A percentile compares a stretch with the other conserved stretches of the same genome.
Conservation (phyloP, 495 filamentous ascomycete species). For the Penicillium riverlandense region DNA sequence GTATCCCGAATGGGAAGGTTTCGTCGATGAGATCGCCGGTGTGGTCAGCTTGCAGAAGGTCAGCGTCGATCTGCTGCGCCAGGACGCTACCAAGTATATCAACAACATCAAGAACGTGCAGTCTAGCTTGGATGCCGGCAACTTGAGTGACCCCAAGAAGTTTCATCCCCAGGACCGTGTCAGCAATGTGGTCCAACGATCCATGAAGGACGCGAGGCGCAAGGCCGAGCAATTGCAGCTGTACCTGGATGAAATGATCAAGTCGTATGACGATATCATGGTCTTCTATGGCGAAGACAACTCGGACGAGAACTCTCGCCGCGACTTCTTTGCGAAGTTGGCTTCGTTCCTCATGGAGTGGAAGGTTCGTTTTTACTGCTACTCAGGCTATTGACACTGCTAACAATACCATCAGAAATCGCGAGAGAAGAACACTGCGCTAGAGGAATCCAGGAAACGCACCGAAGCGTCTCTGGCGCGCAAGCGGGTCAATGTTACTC, state of each 20-base stretch:
- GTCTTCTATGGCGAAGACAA: slow-evolving; percentile 94
- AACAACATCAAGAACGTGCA: slow-evolving; percentile 93
- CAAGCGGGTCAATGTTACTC: slow-evolving; percentile 64
- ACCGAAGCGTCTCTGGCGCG: slow-evolving; percentile 89
- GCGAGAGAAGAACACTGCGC: slow-evolving; percentile 75
- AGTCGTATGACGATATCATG: slow-evolving; percentile 92
- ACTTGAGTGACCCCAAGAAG: slow-evolving; percentile 91
- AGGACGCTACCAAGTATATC: slow-evolving; percentile 90
- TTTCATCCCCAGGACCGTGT: slow-evolving; percentile 98
- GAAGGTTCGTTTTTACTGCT: slow-evolving; percentile 51
- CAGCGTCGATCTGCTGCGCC: slow-evolving; percentile 85
- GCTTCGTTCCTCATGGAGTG: slow-evolving; percentile 88
- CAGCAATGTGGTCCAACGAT: slow-evolving; percentile 80
- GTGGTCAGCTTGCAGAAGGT: slow-evolving; percentile 83
- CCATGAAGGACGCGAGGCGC: slow-evolving; percentile 91
- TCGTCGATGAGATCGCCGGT: slow-evolving; percentile 75
- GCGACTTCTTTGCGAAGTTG: slow-evolving; percentile 95
- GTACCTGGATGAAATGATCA: slow-evolving; percentile 87
- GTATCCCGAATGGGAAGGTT: slow-evolving; percentile 91
- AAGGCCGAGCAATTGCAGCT: slow-evolving; percentile 96
- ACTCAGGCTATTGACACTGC: neutral
- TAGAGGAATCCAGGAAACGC: slow-evolving; percentile 76
- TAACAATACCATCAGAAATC: slow-evolving; percentile 53
- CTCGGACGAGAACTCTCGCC: slow-evolving; percentile 82
- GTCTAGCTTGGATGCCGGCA: slow-evolving; percentile 82